Evolutionary conservation across 345 rosid species (phyloP), one percentile per base, ranked within the genome.

Genomic region (Citrus maxima): DNA sequence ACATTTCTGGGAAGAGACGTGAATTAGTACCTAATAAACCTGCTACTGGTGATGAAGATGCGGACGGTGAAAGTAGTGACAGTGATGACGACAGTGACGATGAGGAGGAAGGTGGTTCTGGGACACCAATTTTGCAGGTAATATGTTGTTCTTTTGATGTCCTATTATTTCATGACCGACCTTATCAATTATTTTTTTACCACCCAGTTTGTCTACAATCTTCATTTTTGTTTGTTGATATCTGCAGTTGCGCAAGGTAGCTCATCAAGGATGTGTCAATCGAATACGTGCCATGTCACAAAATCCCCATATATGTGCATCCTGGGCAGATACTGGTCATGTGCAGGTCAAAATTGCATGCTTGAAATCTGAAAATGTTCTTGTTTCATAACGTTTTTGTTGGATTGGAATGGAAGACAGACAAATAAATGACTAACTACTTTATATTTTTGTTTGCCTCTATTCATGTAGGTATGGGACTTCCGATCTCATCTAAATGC

Each of bases 251-350:
- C 88, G 89, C 24, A 93, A 88, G 85, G 89, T 93, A 71, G 88
- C 97, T 74, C 99, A 92, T 80, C 89, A 90, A 78, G 97, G 99
- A 64, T 90, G 88, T 83, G 88, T 97, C 70, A 94, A 97, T 84
- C 98, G 98, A 40, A 90, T 97, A 6, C 94, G 97, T 76, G 89
- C 98, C 67, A 94, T 94, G 99, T 63, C 88, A 37, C 98, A 97
- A 81, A 92, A 83, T 74, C 91, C 99, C 72, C 95, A 94, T 74
- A 91, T 97, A 61, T 93, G 95, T 75, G 98, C 95, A 72, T 89
- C 99, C 78, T 94, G 98, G 98, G 93, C 92, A 32, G 99, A 94
- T 82, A 86, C 95, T 42, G 92, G 97, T 73, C 93, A 89, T 79
- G 97, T 97, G 76, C 98, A 93, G 93, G 98, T 97, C 65, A 77